phyloP scores from a whole-genome alignment of 129 eudicot genomes.

The Gnaphalium uliginosum region DNA sequence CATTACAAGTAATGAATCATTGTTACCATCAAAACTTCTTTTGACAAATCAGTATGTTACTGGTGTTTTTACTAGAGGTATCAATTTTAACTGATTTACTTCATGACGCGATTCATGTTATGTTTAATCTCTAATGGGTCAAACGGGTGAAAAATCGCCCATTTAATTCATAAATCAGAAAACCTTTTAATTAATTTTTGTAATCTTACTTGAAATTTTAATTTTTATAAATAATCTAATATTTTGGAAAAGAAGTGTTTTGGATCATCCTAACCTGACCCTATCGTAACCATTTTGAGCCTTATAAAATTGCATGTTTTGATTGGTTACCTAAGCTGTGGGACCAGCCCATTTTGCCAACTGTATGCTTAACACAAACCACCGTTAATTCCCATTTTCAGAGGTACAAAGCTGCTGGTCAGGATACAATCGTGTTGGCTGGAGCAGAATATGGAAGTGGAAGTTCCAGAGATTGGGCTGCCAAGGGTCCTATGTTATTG shows the following conservation, averaged over 20 bases:
- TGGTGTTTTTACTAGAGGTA: not conserved
- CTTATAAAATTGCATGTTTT: not conserved
- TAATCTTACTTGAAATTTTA: too few relatives aligned
- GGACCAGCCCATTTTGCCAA: not conserved
- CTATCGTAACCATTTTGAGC: not conserved
- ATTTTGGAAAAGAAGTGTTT: too few relatives aligned
- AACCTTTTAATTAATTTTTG: too few relatives aligned
- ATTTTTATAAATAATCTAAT: too few relatives aligned
- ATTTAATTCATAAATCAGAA: not conserved
- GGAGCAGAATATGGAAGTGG: conserved; percentile 99
- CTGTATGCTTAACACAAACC: not conserved
- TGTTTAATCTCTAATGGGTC: not conserved
- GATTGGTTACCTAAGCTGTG: not conserved
- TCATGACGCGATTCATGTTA: not conserved
- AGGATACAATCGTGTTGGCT: conserved; percentile 77
- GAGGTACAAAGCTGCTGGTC: conserved; percentile 86
- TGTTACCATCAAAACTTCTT: not conserved
- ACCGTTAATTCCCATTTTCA: conserved; percentile 26
- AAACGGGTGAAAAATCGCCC: not conserved
- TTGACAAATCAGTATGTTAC: not conserved
- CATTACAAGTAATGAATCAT: not conserved
- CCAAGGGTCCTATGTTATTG: conserved; percentile 94
- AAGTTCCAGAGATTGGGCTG: conserved; percentile 96
- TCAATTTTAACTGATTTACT: not conserved
- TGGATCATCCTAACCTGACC: not conserved